Base-by-base conservation (phyloP, 2,329 filamentous ascomycete genomes). In the Epichloe festucae region DNA sequence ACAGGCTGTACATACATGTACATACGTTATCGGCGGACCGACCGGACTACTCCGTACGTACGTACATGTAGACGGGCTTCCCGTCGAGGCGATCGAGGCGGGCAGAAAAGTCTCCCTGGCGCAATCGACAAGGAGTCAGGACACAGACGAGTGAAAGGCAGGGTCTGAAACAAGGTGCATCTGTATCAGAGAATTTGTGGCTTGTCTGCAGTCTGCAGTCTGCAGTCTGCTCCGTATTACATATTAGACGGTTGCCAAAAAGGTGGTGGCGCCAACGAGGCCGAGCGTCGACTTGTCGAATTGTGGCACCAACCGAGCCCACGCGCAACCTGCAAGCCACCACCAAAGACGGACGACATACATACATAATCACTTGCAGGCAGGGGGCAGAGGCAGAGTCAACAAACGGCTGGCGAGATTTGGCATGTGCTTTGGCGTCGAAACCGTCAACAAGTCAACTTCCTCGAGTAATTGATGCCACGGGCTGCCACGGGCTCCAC, bases 401-500 rank as follows among this genome's bases (percentile, higher is more conserved):
- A 12, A 41, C 36, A 17, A 27, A 17, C 42, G 36, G 34, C 41
- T 40, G 51, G 50, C 48, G 4, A 39, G 40, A 35, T 48, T 48
- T 51, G 35, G 45, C 52, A 53, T 51, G 48, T 53, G 49, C 31
- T 41, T 41, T 31, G 51, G 19, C 23, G 36, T 19, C 19, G 15
- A 51, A 53, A 48, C 34, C 45, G 39, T 47, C 45, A 21, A 15
- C 12, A 36, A 21, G 46, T 48, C 50, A 34, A 46, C 49, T 43
- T 51, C 15, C 21, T 45, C 38, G 19, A 47, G 34, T 34, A 48
- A 44, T 44, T 48, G 36, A 42, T 31, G 43, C 50, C 7, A 44
- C 50, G 39, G 41, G 40, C 51, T 34, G 34, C 51, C 21, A 43
- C 38, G 34, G 51, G 46, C 34, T 52, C 51, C 51, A 52, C 51